Evolutionary conservation across 768 basidiomycete species (phyloP).

Genomic region (Suillus subluteus): DNA sequence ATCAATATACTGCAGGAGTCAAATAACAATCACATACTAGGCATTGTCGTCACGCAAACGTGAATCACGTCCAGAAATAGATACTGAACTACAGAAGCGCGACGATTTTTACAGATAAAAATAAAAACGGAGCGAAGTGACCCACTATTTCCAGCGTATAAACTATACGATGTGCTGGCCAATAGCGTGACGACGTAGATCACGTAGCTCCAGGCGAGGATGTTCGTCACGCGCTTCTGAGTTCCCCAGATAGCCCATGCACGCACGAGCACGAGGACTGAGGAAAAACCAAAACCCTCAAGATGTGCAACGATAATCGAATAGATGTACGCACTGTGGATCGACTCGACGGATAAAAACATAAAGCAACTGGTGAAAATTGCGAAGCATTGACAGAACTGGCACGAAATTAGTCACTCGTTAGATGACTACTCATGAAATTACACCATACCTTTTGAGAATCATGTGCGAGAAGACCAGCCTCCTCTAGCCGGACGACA

Average conservation of each 20-base stretch:
- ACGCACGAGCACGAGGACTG: constrained; percentile 15
- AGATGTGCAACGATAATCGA: neutral
- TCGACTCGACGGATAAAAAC: constrained; percentile 4
- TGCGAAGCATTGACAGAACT: constrained; percentile 8
- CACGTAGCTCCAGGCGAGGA: constrained; percentile 3
- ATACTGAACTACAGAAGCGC: neutral
- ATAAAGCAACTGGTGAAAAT: constrained; percentile 7
- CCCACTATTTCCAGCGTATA: neutral
- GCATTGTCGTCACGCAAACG: constrained; percentile 6
- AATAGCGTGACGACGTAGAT: constrained; percentile 1
- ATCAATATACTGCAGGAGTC: neutral
- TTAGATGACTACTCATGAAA: neutral
- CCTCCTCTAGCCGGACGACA: constrained; percentile 12
- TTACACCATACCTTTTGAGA: constrained; percentile 4
- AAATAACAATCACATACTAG: constrained; percentile 10
- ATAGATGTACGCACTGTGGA: constrained; percentile 12
- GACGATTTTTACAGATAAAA: neutral
- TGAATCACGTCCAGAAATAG: neutral
- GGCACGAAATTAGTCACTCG: neutral
- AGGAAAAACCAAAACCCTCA: neutral
- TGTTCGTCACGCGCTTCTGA: neutral
- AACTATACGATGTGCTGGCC: neutral
- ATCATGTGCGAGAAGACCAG: constrained; percentile 10
- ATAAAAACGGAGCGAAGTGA: neutral
- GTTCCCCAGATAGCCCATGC: constrained; percentile 18